phyloP scores from a whole-genome alignment of 495 filamentous ascomycete genomes.

The Astrocystis sublimbata region DNA sequence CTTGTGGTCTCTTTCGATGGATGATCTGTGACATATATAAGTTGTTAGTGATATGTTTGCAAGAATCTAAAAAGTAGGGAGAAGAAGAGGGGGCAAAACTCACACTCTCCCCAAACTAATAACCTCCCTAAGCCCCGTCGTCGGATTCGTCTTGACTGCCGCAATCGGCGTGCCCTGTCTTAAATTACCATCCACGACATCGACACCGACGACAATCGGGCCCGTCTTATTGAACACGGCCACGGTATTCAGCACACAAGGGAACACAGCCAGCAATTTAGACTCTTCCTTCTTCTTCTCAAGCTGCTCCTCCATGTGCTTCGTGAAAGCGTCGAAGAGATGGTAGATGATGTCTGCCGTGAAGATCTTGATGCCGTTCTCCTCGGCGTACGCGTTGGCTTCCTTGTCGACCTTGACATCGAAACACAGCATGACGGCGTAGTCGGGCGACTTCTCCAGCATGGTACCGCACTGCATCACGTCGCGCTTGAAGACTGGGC shows the following conservation, averaged over 20 bases:
- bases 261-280: slow-evolving; percentile 94
- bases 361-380: slow-evolving; percentile 97
- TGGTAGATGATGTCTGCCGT: slow-evolving; percentile 99
- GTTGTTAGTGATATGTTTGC: slow-evolving; percentile 11
- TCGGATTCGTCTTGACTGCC: slow-evolving; percentile 75
- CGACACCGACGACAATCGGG: slow-evolving; percentile 94
- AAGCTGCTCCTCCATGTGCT: slow-evolving; percentile 80
- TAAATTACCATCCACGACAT: slow-evolving; percentile 87
- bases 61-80: neutral
- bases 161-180: slow-evolving; percentile 84
- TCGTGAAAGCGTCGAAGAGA: slow-evolving; percentile 93
- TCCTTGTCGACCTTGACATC: slow-evolving; percentile 99
- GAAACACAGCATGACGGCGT: slow-evolving; percentile 98
- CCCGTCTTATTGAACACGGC: slow-evolving; percentile 98
- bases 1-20: slow-evolving; percentile 98
- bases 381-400: slow-evolving; percentile 84
- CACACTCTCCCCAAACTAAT: slow-evolving; percentile 91
- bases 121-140: slow-evolving; percentile 79
- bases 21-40: slow-evolving; percentile 63
- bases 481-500: slow-evolving; percentile 97
- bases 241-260: slow-evolving; percentile 83
- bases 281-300: slow-evolving; percentile 95
- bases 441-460: slow-evolving; percentile 95
- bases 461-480: slow-evolving; percentile 95
- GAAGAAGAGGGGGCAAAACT: slow-evolving; percentile 44